These are phyloP conservation scores for Hyparrhenia diplandra DNA, from an alignment of 176 grass and related monocot genomes.

Conservation along the genomic window DNA sequence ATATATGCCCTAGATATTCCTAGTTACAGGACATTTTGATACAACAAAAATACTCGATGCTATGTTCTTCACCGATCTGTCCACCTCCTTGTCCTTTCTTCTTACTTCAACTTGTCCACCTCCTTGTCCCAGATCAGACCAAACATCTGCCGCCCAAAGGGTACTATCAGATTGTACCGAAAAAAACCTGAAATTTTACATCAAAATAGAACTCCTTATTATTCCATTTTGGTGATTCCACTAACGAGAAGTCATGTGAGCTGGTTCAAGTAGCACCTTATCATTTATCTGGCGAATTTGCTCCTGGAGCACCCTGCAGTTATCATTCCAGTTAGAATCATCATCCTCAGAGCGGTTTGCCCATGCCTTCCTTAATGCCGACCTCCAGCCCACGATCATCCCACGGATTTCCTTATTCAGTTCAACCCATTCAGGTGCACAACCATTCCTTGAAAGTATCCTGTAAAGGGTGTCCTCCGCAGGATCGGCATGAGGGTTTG, in stretches of 20 bases:
- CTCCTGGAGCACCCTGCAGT: constrained; percentile 45
- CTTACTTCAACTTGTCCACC: constrained; percentile 49
- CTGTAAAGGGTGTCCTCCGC: constrained; percentile 86
- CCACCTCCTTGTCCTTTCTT: background rate
- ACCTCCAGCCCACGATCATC: constrained; percentile 52
- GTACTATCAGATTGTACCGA: constrained; percentile 79
- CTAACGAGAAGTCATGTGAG: too few species aligned
- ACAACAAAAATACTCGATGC: constrained; percentile 5
- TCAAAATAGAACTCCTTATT: background rate
- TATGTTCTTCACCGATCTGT: background rate
- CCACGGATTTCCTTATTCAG: constrained; percentile 83
- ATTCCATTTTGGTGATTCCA: background rate
- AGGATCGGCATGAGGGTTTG: constrained; percentile 76
- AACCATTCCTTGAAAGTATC: constrained; percentile 73
- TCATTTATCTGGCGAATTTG: constrained; percentile 72
- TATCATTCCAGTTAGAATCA: constrained; percentile 38
- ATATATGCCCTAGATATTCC: constrained; percentile 7
- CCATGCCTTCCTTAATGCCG: constrained; percentile 54
- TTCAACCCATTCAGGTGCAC: constrained; percentile 77
- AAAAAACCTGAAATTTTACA: constrained; percentile 62
- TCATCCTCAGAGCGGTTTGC: constrained; percentile 30
- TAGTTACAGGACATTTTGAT: constrained; percentile 16
- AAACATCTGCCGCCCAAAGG: constrained; percentile 87
- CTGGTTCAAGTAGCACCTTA: constrained; percentile 44
- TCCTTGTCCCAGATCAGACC: constrained; percentile 94